Conservation (phyloP, 176 grass and related monocot genomes). For the Thalia dealbata region DNA sequence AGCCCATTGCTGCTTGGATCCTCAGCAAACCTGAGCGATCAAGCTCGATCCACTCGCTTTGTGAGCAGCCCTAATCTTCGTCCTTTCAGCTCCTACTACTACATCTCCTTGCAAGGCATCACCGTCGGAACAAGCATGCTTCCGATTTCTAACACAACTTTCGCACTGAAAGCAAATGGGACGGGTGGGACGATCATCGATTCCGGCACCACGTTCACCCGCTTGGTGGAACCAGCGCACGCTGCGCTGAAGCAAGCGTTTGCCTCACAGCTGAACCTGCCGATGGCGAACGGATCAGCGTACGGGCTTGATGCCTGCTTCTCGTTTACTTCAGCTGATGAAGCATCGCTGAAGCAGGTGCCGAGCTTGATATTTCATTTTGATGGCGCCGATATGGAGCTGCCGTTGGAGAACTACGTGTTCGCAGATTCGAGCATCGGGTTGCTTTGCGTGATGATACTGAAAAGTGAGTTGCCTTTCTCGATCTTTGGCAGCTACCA, state of each 20-base stretch:
- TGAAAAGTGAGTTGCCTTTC: neutral
- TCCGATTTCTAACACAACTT: neutral
- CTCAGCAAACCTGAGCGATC: neutral
- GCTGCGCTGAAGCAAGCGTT: slow-evolving; percentile 7
- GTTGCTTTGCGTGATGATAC: slow-evolving; percentile 16
- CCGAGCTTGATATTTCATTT: slow-evolving; percentile 50
- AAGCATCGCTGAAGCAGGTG: slow-evolving; percentile 16
- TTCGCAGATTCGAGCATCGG: slow-evolving; percentile 13
- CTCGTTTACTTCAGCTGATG: neutral
- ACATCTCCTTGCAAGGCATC: slow-evolving; percentile 6
- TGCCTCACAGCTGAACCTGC: neutral
- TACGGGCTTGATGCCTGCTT: slow-evolving; percentile 46
- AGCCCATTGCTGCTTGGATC: slow-evolving; percentile 3
- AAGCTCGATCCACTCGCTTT: neutral
- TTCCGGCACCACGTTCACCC: slow-evolving; percentile 51
- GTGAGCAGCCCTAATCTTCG: neutral
- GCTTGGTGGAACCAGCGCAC: slow-evolving; percentile 26
- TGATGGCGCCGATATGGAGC: slow-evolving; percentile 42
- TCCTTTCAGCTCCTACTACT: slow-evolving; percentile 5
- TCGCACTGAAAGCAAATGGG: neutral
- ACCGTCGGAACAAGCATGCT: neutral
- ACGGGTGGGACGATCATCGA: slow-evolving; percentile 11
- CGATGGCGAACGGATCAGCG: slow-evolving; percentile 15
- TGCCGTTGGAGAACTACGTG: slow-evolving; percentile 35
- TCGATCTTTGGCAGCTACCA: slow-evolving; percentile 11